A percentile compares a stretch with the other conserved stretches of the same genome.
Evolutionary conservation across 768 basidiomycete genomes (phyloP).

Genomic region (Mycena crocata): DNA sequence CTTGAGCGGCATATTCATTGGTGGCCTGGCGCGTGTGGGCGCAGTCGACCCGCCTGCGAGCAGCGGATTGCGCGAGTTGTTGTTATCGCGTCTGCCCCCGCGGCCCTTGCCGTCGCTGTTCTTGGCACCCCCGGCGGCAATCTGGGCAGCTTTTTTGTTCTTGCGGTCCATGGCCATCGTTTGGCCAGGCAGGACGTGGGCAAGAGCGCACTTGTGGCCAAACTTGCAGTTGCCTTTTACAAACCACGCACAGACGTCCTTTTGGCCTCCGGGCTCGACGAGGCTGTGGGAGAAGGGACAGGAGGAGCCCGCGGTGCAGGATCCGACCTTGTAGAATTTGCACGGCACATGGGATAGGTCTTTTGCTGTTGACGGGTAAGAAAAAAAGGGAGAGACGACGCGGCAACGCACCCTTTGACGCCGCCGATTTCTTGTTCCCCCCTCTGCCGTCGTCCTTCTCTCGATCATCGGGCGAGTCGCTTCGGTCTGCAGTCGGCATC

Average conservation of each 20-base stretch:
- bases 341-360: slow-evolving; percentile 97
- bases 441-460: slow-evolving; percentile 33
- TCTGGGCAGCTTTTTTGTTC: slow-evolving; percentile 93
- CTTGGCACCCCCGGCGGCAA: slow-evolving; percentile 62
- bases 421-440: slow-evolving; percentile 38
- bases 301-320: slow-evolving; percentile 91
- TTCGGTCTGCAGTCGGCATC: slow-evolving; percentile 31
- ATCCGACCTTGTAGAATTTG: slow-evolving; percentile 96
- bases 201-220: slow-evolving; percentile 88
- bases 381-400: slow-evolving; percentile 18
- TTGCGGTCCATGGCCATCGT: slow-evolving; percentile 96
- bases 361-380: slow-evolving; percentile 64
- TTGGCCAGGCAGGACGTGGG: slow-evolving; percentile 94
- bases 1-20: slow-evolving; percentile 76
- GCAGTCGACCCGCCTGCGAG: slow-evolving; percentile 73
- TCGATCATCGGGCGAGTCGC: slow-evolving; percentile 30
- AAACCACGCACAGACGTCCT: slow-evolving; percentile 90
- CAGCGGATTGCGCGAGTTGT: slow-evolving; percentile 51
- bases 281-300: slow-evolving; percentile 94
- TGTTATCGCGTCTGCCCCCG: slow-evolving; percentile 50
- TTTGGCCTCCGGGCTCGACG: slow-evolving; percentile 80
- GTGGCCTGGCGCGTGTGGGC: slow-evolving; percentile 72
- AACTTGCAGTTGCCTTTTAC: slow-evolving; percentile 90
- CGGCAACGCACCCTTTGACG: slow-evolving; percentile 44
- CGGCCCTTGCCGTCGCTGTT: slow-evolving; percentile 46